Evolutionary conservation across 768 basidiomycete species (phyloP).

Genomic region (Mrakia gelida): DNA sequence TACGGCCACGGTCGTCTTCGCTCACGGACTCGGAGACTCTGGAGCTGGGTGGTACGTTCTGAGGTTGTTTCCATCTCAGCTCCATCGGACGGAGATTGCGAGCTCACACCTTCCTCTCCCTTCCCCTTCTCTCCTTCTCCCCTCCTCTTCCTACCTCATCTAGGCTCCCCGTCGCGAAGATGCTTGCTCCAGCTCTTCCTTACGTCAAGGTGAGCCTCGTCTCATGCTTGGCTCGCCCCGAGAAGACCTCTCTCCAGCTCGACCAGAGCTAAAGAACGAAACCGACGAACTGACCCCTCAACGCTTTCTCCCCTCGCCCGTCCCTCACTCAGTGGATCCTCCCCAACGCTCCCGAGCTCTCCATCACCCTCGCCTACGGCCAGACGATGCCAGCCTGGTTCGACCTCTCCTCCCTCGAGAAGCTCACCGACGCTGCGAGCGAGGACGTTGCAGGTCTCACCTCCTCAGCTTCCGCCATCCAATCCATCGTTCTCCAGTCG

Average conservation of each 20-base stretch:
- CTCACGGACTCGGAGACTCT: slow-evolving; percentile 60
- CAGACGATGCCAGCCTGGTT: slow-evolving; percentile 79
- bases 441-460: slow-evolving; percentile 81
- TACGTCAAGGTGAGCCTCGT: slow-evolving; percentile 26
- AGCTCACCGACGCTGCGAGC: slow-evolving; percentile 40
- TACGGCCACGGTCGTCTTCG: slow-evolving; percentile 80
- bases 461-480: slow-evolving; percentile 58
- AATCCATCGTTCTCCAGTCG: slow-evolving; percentile 67
- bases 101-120: slow-evolving; percentile 20
- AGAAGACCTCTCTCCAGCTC: too few species aligned
- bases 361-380: slow-evolving; percentile 71
- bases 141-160: not conserved
- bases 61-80: not conserved
- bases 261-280: too few species aligned
- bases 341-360: slow-evolving; percentile 65
- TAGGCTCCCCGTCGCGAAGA: slow-evolving; percentile 38
- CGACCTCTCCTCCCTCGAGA: slow-evolving; percentile 61
- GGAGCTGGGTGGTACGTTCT: slow-evolving; percentile 14
- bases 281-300: slow-evolving; percentile 55
- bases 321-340: slow-evolving; percentile 78
- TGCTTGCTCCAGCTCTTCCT: slow-evolving; percentile 31
- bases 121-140: not conserved
- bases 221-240: too few species aligned
- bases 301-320: slow-evolving; percentile 44
- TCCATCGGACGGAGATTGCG: not conserved